Percentiles rank a stretch among this genome's conserved stretches.
Evolutionary conservation across 768 basidiomycete species (phyloP).

Genomic region (Glaciozyma antarctica): DNA sequence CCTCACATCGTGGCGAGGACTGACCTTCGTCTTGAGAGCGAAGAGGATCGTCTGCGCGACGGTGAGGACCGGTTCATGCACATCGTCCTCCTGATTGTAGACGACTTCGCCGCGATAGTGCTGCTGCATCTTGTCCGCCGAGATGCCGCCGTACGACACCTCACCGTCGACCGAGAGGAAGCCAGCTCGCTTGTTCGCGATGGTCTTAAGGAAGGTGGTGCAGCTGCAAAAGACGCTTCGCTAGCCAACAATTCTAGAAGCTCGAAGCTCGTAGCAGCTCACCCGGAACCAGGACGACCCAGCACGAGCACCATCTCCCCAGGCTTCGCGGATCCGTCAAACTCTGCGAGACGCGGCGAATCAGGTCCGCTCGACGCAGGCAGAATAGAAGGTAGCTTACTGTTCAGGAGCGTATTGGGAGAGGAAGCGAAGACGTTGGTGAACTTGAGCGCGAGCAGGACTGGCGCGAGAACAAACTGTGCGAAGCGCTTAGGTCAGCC

Average conservation of each 20-base stretch:
- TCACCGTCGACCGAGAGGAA: conserved; percentile 38
- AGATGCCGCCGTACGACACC: conserved; percentile 39
- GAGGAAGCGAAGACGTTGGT: not conserved
- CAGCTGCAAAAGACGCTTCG: conserved; percentile 1
- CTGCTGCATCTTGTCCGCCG: conserved; percentile 36
- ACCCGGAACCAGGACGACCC: conserved; percentile 47
- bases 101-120: conserved; percentile 41
- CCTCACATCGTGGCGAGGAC: too few species aligned
- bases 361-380: conserved; percentile 43
- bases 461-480: conserved; percentile 1
- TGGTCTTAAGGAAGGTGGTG: conserved; percentile 39
- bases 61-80: conserved; percentile 62
- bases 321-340: conserved; percentile 56
- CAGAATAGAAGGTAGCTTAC: conserved; percentile 48
- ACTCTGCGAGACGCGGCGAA: conserved; percentile 44
- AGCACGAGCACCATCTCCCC: conserved; percentile 41
- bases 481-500: not conserved
- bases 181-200: conserved; percentile 39
- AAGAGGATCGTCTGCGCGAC: conserved; percentile 48
- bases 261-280: too few species aligned
- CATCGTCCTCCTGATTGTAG: conserved; percentile 57
- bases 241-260: too few species aligned
- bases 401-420: not conserved
- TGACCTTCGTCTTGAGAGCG: conserved; percentile 44
- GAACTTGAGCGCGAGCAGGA: not conserved